Evolutionary conservation across 495 filamentous ascomycete genomes (phyloP).

Genomic region (Aspergillus asperescens): DNA sequence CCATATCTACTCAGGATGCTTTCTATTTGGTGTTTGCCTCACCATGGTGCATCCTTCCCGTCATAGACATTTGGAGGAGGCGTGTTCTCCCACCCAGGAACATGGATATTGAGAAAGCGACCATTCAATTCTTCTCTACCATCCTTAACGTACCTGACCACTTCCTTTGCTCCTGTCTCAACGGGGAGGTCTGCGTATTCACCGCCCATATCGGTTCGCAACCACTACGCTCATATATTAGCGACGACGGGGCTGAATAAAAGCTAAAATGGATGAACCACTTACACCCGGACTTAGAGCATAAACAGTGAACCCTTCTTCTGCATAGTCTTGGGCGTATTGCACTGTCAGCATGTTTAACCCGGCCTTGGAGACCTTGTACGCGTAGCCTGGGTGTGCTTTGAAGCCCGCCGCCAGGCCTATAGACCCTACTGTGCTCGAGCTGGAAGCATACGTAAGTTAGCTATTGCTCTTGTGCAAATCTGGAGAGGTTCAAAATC

Average conservation of each 20-base stretch:
- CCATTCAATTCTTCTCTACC: background rate
- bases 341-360: conserved; percentile 37
- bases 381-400: conserved; percentile 25
- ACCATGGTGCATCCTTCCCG: conserved; percentile 12
- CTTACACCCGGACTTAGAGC: conserved; percentile 38
- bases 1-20: too few species aligned
- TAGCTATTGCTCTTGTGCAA: too few species aligned
- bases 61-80: conserved; percentile 10
- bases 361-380: conserved; percentile 41
- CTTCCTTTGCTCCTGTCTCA: conserved; percentile 39
- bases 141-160: conserved; percentile 38
- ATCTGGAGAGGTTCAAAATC: too few species aligned
- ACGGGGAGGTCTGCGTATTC: conserved; percentile 39
- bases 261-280: background rate
- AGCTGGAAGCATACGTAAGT: conserved; percentile 9
- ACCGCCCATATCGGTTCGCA: conserved; percentile 46
- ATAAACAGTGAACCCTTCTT: conserved; percentile 34
- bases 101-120: conserved; percentile 12
- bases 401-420: conserved; percentile 9
- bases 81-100: conserved; percentile 12
- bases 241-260: background rate
- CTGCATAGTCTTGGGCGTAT: conserved; percentile 24
- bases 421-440: conserved; percentile 34
- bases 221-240: conserved; percentile 31
- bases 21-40: too few species aligned